Base-by-base conservation (phyloP, 2,329 filamentous ascomycete species). In the Neoascochyta sp. region DNA sequence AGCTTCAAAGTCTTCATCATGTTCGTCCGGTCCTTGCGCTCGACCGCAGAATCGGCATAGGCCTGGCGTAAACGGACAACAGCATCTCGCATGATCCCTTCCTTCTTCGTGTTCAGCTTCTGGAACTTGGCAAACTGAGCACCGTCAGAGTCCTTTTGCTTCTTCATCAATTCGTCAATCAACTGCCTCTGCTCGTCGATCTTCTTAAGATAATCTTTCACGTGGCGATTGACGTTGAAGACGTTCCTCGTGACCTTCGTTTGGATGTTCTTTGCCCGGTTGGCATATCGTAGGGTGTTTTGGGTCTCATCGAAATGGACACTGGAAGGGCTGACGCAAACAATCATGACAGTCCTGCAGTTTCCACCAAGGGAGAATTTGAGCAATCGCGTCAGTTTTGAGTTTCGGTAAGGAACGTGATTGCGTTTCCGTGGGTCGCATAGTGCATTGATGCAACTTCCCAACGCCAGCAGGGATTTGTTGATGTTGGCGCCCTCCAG, bases 311-410 rank as follows among this genome's bases (percentile, higher is more conserved):
- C 92, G 51, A 92, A 98, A 65, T 98, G 92, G 4, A 86, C 84
- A 54, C 92, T 96, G 1, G 88, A 95, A 2, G 92, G 92, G 49
- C 89, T 95, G 31, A 98, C 86, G 54, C 92, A 98, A 15, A 98
- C 92, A 62, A 98, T 96, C 92, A 98, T 98, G 60, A 98, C 92
- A 0, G 92, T 98, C 66, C 89, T 93, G 74, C 92, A 98, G 64
- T 98, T 98, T 3, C 92, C 92, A 16, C 92, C 92, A 0, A 98
- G 77, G 0, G 90, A 95, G 66, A 98, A 98, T 55, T 98, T 98
- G 31, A 98, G 76, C 4, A 98, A 73, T 30, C 92, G 81, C 0
- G 92, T 98, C 32, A 98, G 80, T 57, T 96, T 98, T 43, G 90
- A 96, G 68, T 98, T 96, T 50, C 92, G 80, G 68, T 98, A 98